phyloP scores from a whole-genome alignment of 306 rosid genomes.

The Rosa multiflora region DNA sequence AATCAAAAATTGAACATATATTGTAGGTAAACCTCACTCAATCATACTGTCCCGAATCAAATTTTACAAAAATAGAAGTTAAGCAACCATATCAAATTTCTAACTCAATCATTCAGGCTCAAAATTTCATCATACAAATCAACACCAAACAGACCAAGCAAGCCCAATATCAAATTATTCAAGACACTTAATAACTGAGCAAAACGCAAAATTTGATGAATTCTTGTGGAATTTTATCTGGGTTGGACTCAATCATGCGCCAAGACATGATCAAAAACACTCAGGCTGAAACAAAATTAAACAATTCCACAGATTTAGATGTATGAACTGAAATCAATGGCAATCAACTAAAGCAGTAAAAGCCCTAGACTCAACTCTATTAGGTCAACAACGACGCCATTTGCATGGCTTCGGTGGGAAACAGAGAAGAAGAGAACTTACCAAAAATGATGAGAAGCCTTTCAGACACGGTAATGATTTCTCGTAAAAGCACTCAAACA shows the following conservation, averaged over 20 bases:
- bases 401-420: too few relatives aligned
- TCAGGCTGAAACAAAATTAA: slow-evolving; percentile 37
- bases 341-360: background rate
- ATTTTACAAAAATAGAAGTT: too few relatives aligned
- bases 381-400: too few relatives aligned
- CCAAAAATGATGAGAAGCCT: too few relatives aligned
- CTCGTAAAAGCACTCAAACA: too few relatives aligned
- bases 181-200: background rate
- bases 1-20: too few relatives aligned
- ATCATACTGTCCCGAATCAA: too few relatives aligned
- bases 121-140: background rate
- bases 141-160: background rate
- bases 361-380: background rate
- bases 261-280: slow-evolving; percentile 70
- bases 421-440: too few relatives aligned
- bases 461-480: too few relatives aligned
- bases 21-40: too few relatives aligned
- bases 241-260: slow-evolving; percentile 99
- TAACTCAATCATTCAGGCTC: background rate
- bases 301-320: background rate
- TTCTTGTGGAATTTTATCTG: slow-evolving; percentile 47
- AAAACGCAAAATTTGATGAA: background rate
- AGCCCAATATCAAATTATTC: background rate
- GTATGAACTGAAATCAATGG: too few relatives aligned
- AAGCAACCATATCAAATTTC: too few relatives aligned